A percentile compares a stretch with the other conserved stretches of the same genome.
Evolutionary conservation across 1,284 basidiomycete species (phyloP).

Genomic region (Sporisorium sorghi): DNA sequence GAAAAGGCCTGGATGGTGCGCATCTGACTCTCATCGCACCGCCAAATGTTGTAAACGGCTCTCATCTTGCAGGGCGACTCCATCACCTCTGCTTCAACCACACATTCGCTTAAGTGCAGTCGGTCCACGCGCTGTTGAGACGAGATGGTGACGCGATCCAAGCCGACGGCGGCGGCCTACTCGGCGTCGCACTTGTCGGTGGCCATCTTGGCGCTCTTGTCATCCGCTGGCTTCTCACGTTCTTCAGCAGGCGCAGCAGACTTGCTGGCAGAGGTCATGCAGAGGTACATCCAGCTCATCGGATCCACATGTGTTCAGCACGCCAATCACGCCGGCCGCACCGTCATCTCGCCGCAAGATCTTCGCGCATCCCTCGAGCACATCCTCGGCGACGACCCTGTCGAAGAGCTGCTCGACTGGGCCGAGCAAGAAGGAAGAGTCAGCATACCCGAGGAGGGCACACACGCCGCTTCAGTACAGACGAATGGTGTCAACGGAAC

Average conservation of each 20-base stretch:
- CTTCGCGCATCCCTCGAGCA: slow-evolving; percentile 51
- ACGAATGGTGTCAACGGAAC: slow-evolving; percentile 20
- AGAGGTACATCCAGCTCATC: slow-evolving; percentile 55
- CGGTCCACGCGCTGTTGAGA: no score
- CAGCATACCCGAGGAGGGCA: background rate
- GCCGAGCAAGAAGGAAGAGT: slow-evolving; percentile 52
- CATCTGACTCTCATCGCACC: background rate
- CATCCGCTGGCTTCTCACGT: slow-evolving; percentile 52
- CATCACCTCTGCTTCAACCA: slow-evolving; percentile 22
- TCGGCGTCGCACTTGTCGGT: slow-evolving; percentile 49
- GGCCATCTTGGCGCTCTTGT: slow-evolving; percentile 39
- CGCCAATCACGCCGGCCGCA: slow-evolving; percentile 51
- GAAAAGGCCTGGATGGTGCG: slow-evolving; percentile 7
- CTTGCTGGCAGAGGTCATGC: slow-evolving; percentile 55
- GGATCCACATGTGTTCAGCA: slow-evolving; percentile 41
- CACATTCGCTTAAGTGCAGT: background rate
- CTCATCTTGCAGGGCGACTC: slow-evolving; percentile 26
- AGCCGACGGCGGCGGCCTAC: slow-evolving; percentile 48
- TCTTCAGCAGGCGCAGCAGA: slow-evolving; percentile 47
- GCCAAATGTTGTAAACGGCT: slow-evolving; percentile 32
- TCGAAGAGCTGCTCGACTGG: slow-evolving; percentile 56
- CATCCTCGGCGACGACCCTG: slow-evolving; percentile 48
- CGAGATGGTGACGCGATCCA: slow-evolving; percentile 35
- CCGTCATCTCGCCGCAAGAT: slow-evolving; percentile 41
- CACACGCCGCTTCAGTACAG: background rate